phyloP scores from a whole-genome alignment of 2,329 filamentous ascomycete species.

The Colletotrichum sp. region DNA sequence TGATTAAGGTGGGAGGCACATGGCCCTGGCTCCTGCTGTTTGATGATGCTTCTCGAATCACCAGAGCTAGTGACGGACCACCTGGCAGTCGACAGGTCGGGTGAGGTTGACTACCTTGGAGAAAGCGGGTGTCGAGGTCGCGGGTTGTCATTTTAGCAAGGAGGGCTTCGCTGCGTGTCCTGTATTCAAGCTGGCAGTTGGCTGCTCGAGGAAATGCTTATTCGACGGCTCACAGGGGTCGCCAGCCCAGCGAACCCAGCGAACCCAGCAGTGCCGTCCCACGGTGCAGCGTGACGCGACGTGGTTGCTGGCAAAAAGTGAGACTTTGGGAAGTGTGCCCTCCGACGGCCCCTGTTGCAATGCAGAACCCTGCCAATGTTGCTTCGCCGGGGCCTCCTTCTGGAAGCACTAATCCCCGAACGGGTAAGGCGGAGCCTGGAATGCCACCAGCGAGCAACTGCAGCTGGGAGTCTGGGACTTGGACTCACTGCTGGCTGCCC shows the following conservation, averaged over 20 bases:
- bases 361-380: constrained; percentile 10
- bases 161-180: neutral
- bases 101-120: neutral
- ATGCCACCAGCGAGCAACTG: neutral
- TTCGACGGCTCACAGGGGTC: constrained; percentile 6
- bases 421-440: neutral
- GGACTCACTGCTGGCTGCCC: neutral
- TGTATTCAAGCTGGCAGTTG: neutral
- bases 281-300: constrained; percentile 12
- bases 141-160: neutral
- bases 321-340: constrained; percentile 3
- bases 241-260: neutral
- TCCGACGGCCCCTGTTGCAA: neutral
- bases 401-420: neutral
- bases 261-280: neutral
- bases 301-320: neutral
- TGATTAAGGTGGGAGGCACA: constrained; percentile 10
- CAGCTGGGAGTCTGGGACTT: too few species aligned
- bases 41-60: neutral
- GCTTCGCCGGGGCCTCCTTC: neutral
- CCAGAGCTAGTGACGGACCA: neutral
- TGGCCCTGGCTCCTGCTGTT: constrained; percentile 5
- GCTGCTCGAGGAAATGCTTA: constrained; percentile 2
- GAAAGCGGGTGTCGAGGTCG: neutral
- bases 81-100: neutral